Evolutionary conservation across 345 rosid species (phyloP), one percentile per base, ranked within the genome.

Genomic region (Zanthoxylum bungeanum): DNA sequence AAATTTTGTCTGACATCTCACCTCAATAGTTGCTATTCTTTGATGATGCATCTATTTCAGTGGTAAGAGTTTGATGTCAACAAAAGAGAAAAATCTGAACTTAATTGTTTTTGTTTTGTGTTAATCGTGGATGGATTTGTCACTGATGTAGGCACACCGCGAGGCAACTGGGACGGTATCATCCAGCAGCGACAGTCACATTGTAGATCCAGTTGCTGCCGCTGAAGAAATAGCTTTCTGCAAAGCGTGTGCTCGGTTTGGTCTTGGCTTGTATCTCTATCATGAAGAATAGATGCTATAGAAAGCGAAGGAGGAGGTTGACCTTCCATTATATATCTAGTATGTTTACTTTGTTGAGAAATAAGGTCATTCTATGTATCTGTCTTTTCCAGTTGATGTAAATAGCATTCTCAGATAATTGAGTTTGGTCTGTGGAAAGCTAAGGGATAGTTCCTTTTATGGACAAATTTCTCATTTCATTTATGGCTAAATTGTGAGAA

Each of bases 211-310:
- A 11, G 98, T 94, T 71, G 77, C 95, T 70, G 89, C 91, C 53
- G 98, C 98, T 1, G 98, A 94, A 81, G 98, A 92, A 85, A 88
- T 89, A 62, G 98, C 98, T 46, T 94, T 92, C 81, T 90, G 98
- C 88, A 88, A 87, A 66, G 97, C 96, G 4, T 94, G 98, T 78
- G 96, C 98, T 46, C 89, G 97, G 64, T 92, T 94, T 73, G 98
- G 98, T 51, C 97, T 94, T 47, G 98, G 98, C 75, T 79, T 94
- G 83, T 89, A 94, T 73, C 86, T 94, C 10, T 92, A 89, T 75
- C 98, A 92, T 64, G 98, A 89, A 80, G 81, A 88, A 62, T 86
- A 89, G 84, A 74, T 66, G 21, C 61, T 6, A 21, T 10, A 57
- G 68, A 76, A 55, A 42, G 33, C 16, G 39, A n/a, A n/a, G n/a